phyloP scores from a whole-genome alignment of 192 early-diverging fungal genomes.

The Linnemannia schmuckeri region DNA sequence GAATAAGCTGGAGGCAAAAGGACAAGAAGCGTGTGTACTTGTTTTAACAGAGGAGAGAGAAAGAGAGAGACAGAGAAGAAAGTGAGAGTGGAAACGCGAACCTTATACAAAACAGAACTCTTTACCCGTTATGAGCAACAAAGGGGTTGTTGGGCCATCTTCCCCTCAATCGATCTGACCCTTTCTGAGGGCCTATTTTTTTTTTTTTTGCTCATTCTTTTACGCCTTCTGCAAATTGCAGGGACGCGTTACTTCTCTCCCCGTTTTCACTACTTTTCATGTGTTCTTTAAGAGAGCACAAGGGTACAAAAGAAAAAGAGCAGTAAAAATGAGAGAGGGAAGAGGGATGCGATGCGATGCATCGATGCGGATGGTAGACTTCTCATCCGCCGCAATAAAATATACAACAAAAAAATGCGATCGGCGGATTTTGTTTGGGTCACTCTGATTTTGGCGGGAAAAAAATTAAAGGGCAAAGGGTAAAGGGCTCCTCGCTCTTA shows the following conservation, averaged over 20 bases:
- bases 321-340: no score
- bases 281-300: no score
- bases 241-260: no score
- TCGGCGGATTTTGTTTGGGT: conserved; percentile 2
- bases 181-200: background rate
- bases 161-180: background rate
- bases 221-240: no score
- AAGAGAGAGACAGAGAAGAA: background rate
- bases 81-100: background rate
- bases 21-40: background rate
- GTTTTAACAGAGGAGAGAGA: background rate
- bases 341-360: background rate
- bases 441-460: background rate
- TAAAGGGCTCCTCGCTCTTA: background rate
- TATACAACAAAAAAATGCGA: background rate
- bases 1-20: background rate
- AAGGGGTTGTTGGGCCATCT: background rate
- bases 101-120: conserved; percentile 1
- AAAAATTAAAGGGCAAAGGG: background rate
- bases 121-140: background rate
- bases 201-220: no score
- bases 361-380: background rate
- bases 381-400: no score
- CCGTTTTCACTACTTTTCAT: no score
- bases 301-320: no score